Evolutionary conservation across 176 grass and related monocot genomes (phyloP).

Genomic region (Tillandsia leiboldiana): DNA sequence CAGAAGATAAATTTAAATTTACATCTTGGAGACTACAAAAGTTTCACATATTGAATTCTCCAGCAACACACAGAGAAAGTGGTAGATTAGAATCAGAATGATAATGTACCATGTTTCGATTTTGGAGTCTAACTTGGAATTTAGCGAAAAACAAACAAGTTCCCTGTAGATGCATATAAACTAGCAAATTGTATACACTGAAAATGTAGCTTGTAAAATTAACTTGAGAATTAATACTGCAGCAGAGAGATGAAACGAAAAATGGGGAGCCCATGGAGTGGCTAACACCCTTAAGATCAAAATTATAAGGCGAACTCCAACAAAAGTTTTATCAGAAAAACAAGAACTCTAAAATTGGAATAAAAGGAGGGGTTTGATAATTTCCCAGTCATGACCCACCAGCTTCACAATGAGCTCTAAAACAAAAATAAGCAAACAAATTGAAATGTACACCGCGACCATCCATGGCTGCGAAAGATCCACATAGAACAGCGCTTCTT

Average conservation of each 20-base stretch:
- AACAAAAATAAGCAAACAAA: slow-evolving; percentile 13
- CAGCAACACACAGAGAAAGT: too few relatives aligned
- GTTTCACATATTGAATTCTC: not conserved
- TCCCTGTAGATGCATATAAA: not conserved
- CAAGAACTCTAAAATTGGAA: not conserved
- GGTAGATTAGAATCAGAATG: too few relatives aligned
- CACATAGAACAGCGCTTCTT: slow-evolving; percentile 33
- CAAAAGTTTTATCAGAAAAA: not conserved
- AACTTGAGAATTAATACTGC: not conserved
- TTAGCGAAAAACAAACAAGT: not conserved
- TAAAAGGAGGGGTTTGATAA: not conserved
- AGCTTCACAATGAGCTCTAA: slow-evolving; percentile 7
- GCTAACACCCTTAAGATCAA: not conserved
- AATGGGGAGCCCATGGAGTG: slow-evolving; percentile 1
- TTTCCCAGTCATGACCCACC: not conserved
- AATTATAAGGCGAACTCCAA: not conserved
- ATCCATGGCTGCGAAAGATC: slow-evolving; percentile 39
- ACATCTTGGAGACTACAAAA: not conserved
- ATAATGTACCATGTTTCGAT: too few relatives aligned
- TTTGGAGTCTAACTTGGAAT: too few relatives aligned
- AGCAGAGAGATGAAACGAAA: not conserved
- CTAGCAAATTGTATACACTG: not conserved
- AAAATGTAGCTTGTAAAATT: not conserved
- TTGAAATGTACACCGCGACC: slow-evolving; percentile 25
- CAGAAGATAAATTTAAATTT: not conserved